Evolutionary conservation across 2,329 filamentous ascomycete species (phyloP), one percentile per base, ranked within the genome.

Genomic region (Aspergillus spinulosporus): DNA sequence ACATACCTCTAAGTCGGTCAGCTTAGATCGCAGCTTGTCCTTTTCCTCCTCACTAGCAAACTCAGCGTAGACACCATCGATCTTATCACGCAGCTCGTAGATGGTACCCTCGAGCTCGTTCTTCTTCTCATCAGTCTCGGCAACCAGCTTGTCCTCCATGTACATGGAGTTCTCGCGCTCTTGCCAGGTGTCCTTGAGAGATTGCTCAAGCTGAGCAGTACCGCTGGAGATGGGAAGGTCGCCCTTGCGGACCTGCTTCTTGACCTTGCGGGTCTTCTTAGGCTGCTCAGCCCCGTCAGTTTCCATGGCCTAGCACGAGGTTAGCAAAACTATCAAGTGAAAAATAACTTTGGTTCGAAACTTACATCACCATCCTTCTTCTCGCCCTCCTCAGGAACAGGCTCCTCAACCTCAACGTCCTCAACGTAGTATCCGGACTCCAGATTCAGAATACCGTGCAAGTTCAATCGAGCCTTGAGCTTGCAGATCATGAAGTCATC

Each of bases 401-500:
- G 90, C 80, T 96, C 92, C 80, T 99, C 94, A 55, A 97, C 87
- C 78, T 99, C 94, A 71, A 95, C 87, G 73, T 99, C 94, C 80
- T 99, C 94, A 52, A 99, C 94, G 69, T 91, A 97, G 82, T 99
- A 99, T 59, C 92, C 94, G 61, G 87, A 92, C 81, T 99, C 94
- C 37, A 99, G 89, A 72, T 97, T 97, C 64, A 99, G 82, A 58
- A 99, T 85, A 75, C 94, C 94, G 80, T 97, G 92, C 62, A 97
- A 85, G 79, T 99, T 99, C 55, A 99, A 85, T 62, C 94, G 88
- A 47, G 94, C 93, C 85, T 97, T 97, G 61, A 99, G 87, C 82
- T 99, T 99, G 88, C 94, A 99, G 70, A 97, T 95, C 93, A 99
- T 97, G 76, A 97, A 99, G 74, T 97, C 94, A 59, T 95, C 90